A percentile compares a stretch with the other conserved stretches of the same genome.
These are phyloP conservation scores for Ceratocystis eucalypticola DNA, from an alignment of 2,329 filamentous ascomycete species.

Conservation along the genomic window DNA sequence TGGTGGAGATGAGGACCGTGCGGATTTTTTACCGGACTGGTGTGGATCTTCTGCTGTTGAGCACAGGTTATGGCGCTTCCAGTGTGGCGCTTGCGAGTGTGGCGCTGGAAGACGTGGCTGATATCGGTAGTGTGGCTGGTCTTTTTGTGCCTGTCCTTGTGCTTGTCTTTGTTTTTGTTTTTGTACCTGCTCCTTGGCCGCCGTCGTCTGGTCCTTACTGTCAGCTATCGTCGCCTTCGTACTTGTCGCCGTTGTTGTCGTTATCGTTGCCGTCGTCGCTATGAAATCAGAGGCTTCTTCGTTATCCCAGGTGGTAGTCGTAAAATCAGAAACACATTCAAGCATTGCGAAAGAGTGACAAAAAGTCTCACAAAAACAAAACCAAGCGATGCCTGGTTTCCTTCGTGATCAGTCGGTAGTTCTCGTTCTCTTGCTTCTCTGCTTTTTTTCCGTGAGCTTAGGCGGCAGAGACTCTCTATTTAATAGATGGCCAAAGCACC, in stretches of 20 bases:
- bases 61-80: not conserved
- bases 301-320: not conserved
- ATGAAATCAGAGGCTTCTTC: not conserved
- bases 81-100: not conserved
- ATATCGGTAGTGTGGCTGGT: not conserved
- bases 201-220: not conserved
- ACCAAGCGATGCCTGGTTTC: not conserved
- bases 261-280: not conserved
- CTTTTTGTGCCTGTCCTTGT: not conserved
- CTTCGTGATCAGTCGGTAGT: not conserved
- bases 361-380: not conserved
- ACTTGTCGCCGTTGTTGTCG: not conserved
- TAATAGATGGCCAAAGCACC: not conserved
- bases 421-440: not conserved
- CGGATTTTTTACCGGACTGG: not conserved
- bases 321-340: not conserved
- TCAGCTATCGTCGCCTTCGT: not conserved
- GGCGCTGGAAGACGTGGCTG: not conserved
- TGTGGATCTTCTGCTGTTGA: not conserved
- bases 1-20: constrained; percentile 10
- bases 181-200: not conserved
- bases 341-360: not conserved
- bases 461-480: not conserved
- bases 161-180: not conserved
- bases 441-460: not conserved